These are phyloP conservation scores for Beauveria pseudobassiana DNA, from an alignment of 2,329 filamentous ascomycete genomes.

Conservation along the genomic window DNA sequence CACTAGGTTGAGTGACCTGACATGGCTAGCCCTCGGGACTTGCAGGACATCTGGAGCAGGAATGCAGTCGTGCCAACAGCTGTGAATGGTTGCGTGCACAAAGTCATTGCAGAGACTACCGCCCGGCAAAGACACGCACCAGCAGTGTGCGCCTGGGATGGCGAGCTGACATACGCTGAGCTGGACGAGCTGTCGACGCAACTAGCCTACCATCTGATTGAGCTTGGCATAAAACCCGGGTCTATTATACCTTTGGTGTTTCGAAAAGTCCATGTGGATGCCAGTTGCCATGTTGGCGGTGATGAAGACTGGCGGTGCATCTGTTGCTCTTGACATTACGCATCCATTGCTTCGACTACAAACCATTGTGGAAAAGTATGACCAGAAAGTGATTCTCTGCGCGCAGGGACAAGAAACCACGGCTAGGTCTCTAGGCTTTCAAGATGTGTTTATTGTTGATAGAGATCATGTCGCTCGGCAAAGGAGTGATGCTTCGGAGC, in stretches of 20 bases:
- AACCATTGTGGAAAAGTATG: not conserved
- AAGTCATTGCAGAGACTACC: not conserved
- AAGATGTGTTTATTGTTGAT: not conserved
- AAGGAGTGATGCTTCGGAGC: not conserved
- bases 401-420: not conserved
- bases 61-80: not conserved
- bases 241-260: not conserved
- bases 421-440: not conserved
- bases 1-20: not conserved
- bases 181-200: not conserved
- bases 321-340: not conserved
- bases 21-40: not conserved
- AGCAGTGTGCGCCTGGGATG: slow-evolving; percentile 1
- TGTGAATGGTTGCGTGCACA: not conserved
- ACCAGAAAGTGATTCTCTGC: not conserved
- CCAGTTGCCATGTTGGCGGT: not conserved
- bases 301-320: not conserved
- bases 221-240: not conserved
- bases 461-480: not conserved
- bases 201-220: not conserved
- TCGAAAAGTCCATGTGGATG: not conserved
- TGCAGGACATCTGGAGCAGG: not conserved
- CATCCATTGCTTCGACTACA: not conserved
- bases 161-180: not conserved
- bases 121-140: not conserved